Evolutionary conservation across 495 filamentous ascomycete genomes (phyloP), one percentile per base, ranked within the genome.

Genomic region (Bacidia rubella): DNA sequence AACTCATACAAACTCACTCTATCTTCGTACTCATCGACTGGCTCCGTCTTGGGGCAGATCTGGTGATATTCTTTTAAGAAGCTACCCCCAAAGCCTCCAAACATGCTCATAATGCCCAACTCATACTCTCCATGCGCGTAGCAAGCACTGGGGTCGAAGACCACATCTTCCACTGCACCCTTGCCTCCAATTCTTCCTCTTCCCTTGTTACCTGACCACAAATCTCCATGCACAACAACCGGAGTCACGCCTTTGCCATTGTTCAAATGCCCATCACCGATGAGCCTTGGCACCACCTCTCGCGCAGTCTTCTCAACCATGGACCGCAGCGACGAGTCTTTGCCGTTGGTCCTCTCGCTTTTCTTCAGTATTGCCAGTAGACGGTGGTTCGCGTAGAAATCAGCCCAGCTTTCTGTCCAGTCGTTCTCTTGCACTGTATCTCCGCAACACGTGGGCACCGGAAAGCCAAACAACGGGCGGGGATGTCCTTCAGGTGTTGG

Each of bases 41-140:
- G 90, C 66, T 93, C 85, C 22, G 82, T 78, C 73, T 83, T 95
- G 2, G 80, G 80, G 51, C 85, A 78, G 32, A 87, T 49, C 21
- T 70, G 58, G 68, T 87, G 78, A 66, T 95, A 95, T 66, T 87
- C 82, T 20, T 72, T 75, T 67, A 83, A 81, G 57, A 93, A 94
- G 4, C 65, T 61, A 19, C 79, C 80, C 19, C 81, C 81, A 71
- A 93, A 95, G 2, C 90, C 90, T 0, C 90, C 90, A 76, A 95
- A 95, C 86, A 97, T 90, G 53, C 75, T 75, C 90, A 95, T 95
- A 47, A 95, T 95, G 1, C 90, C 90, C 46, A 90, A 63, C 63
- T 95, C 90, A 69, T 80, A 95, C 72, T 95, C 90, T 15, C 71
- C 81, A 64, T 94, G 87, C n/a, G 79, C 86, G 66, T 90, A 95